Evolutionary conservation across 75 land plant genomes (phyloP).

Genomic region (Selaginella tamariscina): DNA sequence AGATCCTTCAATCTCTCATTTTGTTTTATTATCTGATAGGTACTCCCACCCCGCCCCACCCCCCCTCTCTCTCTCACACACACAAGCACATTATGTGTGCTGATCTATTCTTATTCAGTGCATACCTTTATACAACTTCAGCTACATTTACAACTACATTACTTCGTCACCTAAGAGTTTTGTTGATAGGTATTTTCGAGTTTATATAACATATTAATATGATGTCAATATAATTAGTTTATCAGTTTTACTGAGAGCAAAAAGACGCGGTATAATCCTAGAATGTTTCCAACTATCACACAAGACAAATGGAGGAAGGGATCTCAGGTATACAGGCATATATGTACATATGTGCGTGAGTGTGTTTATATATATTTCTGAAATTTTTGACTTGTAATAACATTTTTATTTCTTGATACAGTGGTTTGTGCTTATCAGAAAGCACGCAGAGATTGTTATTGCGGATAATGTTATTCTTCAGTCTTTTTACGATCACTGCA

Average conservation of each 20-base stretch:
- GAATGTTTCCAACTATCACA: conserved; percentile 68
- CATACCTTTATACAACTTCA: conserved; percentile 87
- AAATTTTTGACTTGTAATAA: background rate
- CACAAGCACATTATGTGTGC: background rate
- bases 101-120: conserved; percentile 16
- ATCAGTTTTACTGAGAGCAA: conserved; percentile 77
- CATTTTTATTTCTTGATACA: conserved; percentile 17
- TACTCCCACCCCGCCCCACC: background rate
- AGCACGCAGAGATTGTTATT: conserved; percentile 77
- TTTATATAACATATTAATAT: background rate
- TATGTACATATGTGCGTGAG: too few species aligned
- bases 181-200: conserved; percentile 71
- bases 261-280: conserved; percentile 83
- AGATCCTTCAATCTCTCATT: background rate
- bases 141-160: conserved; percentile 74
- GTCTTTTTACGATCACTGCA: conserved; percentile 69
- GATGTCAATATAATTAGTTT: background rate
- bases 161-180: conserved; percentile 78
- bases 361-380: background rate
- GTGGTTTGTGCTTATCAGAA: conserved; percentile 79
- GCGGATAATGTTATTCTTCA: conserved; percentile 56
- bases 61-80: too few species aligned
- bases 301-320: conserved; percentile 93
- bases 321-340: conserved; percentile 88
- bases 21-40: background rate